Conservation (phyloP, 306 rosid species). For the Macrotyloma uniflorum region DNA sequence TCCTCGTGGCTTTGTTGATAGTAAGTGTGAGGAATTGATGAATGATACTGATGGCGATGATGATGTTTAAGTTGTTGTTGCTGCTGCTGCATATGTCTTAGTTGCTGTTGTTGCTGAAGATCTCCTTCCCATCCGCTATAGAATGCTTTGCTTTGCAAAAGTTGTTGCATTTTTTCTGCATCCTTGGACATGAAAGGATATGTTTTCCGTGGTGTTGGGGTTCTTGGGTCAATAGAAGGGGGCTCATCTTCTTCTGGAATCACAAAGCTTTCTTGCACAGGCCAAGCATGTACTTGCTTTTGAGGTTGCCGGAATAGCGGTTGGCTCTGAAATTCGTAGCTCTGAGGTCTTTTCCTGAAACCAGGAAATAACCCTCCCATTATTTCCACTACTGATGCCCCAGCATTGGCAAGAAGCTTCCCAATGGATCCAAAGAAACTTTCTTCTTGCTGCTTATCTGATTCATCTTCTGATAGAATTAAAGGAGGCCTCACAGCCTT, state of each 20-base stretch:
- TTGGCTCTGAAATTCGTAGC: slow-evolving; percentile 53
- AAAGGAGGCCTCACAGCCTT: slow-evolving; percentile 77
- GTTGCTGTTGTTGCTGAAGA: slow-evolving; percentile 44
- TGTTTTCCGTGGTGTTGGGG: slow-evolving; percentile 83
- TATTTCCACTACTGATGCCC: slow-evolving; percentile 68
- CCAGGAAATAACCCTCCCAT: slow-evolving; percentile 74
- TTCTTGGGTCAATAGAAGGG: slow-evolving; percentile 75
- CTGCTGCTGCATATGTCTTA: slow-evolving; percentile 40
- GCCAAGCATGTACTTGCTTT: slow-evolving; percentile 65
- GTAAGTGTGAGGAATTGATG: slow-evolving; percentile 67
- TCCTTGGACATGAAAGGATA: slow-evolving; percentile 87
- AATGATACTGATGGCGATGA: slow-evolving; percentile 64
- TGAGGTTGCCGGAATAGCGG: slow-evolving; percentile 48
- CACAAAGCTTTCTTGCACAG: slow-evolving; percentile 82
- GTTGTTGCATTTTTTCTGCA: slow-evolving; percentile 73
- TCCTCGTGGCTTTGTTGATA: slow-evolving; percentile 66
- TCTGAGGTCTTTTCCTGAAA: slow-evolving; percentile 53
- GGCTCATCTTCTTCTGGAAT: slow-evolving; percentile 88
- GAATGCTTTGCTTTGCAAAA: slow-evolving; percentile 68
- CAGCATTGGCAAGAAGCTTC: slow-evolving; percentile 69
- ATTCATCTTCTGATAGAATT: slow-evolving; percentile 78
- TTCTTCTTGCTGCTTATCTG: slow-evolving; percentile 85
- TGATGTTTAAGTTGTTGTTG: slow-evolving; percentile 43
- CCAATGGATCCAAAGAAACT: slow-evolving; percentile 75
- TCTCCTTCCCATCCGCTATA: slow-evolving; percentile 71